Evolutionary conservation across 495 filamentous ascomycete species (phyloP).

Genomic region (Annulohypoxylon maeteangense): DNA sequence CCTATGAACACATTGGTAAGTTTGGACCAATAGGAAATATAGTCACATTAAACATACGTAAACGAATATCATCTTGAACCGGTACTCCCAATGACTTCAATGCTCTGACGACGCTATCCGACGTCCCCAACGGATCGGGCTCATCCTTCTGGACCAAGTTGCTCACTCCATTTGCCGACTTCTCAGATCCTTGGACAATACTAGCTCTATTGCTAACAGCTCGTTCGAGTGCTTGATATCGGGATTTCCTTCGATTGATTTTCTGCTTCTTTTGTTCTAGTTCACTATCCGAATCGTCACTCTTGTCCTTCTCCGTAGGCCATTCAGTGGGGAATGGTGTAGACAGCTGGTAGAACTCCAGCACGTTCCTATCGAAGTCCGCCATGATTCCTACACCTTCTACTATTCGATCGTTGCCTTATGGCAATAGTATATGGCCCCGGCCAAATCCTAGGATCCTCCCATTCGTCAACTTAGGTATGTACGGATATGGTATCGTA

Average conservation of each 20-base stretch:
- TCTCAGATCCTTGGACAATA: slow-evolving; percentile 73
- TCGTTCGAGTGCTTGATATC: slow-evolving; percentile 85
- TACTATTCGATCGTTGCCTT: slow-evolving; percentile 18
- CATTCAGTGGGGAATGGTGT: slow-evolving; percentile 84
- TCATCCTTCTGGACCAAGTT: slow-evolving; percentile 89
- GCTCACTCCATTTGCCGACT: slow-evolving; percentile 70
- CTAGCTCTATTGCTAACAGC: slow-evolving; percentile 73
- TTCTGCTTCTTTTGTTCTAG: slow-evolving; percentile 57
- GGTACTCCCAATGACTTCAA: slow-evolving; percentile 79
- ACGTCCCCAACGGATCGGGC: slow-evolving; percentile 84
- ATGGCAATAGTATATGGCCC: slow-evolving; percentile 25
- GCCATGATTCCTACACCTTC: slow-evolving; percentile 52
- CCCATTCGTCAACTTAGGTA: slow-evolving; percentile 19
- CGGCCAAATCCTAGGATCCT: slow-evolving; percentile 16
- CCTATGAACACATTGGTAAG: slow-evolving; percentile 57
- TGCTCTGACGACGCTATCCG: slow-evolving; percentile 84
- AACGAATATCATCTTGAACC: slow-evolving; percentile 82
- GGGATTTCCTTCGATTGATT: slow-evolving; percentile 73
- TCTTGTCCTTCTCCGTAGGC: slow-evolving; percentile 80
- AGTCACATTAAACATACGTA: slow-evolving; percentile 66
- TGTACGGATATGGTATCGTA: background rate
- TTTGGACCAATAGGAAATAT: background rate
- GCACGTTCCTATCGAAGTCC: slow-evolving; percentile 76
- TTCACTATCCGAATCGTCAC: slow-evolving; percentile 73
- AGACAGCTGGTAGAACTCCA: slow-evolving; percentile 88